Base-by-base conservation (phyloP, 2,329 filamentous ascomycete genomes). In the Chaetomium sp. region DNA sequence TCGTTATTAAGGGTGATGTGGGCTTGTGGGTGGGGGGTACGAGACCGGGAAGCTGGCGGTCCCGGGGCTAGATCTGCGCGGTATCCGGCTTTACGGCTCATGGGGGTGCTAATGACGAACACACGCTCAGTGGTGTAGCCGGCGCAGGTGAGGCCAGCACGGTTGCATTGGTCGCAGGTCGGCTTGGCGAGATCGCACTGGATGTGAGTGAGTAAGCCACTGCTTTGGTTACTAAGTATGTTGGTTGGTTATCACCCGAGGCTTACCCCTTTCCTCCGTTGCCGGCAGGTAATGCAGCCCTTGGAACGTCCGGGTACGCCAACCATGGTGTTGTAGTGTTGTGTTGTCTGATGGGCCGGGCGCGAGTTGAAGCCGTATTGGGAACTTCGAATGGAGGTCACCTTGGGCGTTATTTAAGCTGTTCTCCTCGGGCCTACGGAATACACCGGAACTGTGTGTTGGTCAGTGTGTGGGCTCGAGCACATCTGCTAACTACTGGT, bases 261-360 rank as follows among this genome's bases (percentile, higher is more conserved):
- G 32, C 49, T 52, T 12, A 52, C 49, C 33, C 49, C 41, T 32
- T 52, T 52, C 44, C 49, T 52, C 11, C 49, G 49, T 19, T 45
- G 44, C n/a, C 49, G 49, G 14, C 49, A 52, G 27, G 56, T 58
- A 10, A 55, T 32, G 27, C 56, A 58, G n/a, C 42, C 52, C 32
- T 58, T 58, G 8, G 52, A 58, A 8, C 56, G 56, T 10, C 56
- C 56, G 44, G 56, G 56, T 55, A 55, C 56, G 14, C 56, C 56
- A 6, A 58, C 52, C 56, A 58, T 58, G 35, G 7, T 54, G 44
- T 12, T 10, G 9, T 11, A 4, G 14, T 12, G 7, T 14, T 14
- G 1, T 37, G 34, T 38, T 27, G 14, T 4, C 14, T 3, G 10
- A 27, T 19, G 19, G 10, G 5, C 14, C 2, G 19, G 38, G 52